These are phyloP conservation scores for Aspergillus brunneoviolaceus DNA, from an alignment of 2,329 filamentous ascomycete species.

Conservation along the genomic window DNA sequence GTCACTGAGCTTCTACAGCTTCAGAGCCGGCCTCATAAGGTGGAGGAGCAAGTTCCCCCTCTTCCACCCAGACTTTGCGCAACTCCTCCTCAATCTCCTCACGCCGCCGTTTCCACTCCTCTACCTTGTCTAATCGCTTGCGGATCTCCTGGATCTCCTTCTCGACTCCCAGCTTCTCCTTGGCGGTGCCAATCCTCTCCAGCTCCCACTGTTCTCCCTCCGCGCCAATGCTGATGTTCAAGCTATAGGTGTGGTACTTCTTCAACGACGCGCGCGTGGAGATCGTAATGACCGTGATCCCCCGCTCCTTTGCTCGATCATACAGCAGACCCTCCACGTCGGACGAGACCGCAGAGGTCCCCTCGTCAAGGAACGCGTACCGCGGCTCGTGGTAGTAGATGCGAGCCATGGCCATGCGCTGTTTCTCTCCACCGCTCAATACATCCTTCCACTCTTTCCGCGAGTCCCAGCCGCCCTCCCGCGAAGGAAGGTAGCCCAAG, in stretches of 20 bases:
- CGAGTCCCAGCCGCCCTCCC: slow-evolving; percentile 95
- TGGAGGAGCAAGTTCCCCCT: slow-evolving; percentile 38
- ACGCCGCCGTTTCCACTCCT: slow-evolving; percentile 75
- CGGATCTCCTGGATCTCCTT: slow-evolving; percentile 83
- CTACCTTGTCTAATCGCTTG: slow-evolving; percentile 76
- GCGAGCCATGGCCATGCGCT: slow-evolving; percentile 86
- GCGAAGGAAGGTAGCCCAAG: slow-evolving; percentile 83
- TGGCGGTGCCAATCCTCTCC: slow-evolving; percentile 87
- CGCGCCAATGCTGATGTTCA: slow-evolving; percentile 78
- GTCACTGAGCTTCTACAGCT: slow-evolving; percentile 2
- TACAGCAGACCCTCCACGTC: slow-evolving; percentile 95
- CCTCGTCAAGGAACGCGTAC: slow-evolving; percentile 94
- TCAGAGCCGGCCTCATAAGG: slow-evolving; percentile 32
- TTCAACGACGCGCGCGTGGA: slow-evolving; percentile 92
- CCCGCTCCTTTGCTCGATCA: slow-evolving; percentile 86
- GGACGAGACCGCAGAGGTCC: slow-evolving; percentile 82
- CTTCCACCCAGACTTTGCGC: slow-evolving; percentile 60
- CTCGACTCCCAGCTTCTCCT: slow-evolving; percentile 90
- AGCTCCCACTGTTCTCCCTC: slow-evolving; percentile 87
- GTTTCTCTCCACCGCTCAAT: slow-evolving; percentile 95
- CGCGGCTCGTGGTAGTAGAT: slow-evolving; percentile 91
- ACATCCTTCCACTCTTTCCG: slow-evolving; percentile 99
- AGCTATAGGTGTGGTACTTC: slow-evolving; percentile 90
- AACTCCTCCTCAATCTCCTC: slow-evolving; percentile 83
- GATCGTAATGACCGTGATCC: slow-evolving; percentile 94